Conservation (phyloP, 768 basidiomycete species). For the Filobasidium floriforme region DNA sequence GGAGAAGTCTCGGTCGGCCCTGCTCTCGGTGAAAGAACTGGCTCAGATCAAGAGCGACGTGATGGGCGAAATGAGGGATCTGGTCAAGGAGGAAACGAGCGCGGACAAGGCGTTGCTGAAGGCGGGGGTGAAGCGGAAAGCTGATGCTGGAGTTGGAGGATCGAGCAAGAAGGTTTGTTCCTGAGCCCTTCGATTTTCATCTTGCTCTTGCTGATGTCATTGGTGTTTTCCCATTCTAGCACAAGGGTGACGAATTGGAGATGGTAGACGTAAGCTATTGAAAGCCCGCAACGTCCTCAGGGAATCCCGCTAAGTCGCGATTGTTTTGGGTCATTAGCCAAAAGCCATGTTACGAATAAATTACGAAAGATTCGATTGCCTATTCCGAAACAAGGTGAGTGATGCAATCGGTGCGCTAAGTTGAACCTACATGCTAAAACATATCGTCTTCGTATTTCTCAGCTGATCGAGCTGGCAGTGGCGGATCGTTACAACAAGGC, state of each 20-base stretch:
- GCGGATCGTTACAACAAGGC: slow-evolving; percentile 71
- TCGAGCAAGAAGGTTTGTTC: slow-evolving; percentile 10
- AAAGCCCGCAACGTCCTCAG: neutral
- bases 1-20: neutral
- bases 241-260: slow-evolving; percentile 10
- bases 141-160: neutral
- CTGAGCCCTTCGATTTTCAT: too few species aligned
- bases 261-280: slow-evolving; percentile 7
- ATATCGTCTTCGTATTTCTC: slow-evolving; percentile 3
- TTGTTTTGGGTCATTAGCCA: slow-evolving; percentile 49
- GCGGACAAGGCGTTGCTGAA: slow-evolving; percentile 27
- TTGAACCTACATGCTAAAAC: too few species aligned
- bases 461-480: slow-evolving; percentile 73
- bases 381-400: slow-evolving; percentile 75
- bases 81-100: slow-evolving; percentile 20
- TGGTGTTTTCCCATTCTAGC: neutral
- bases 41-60: slow-evolving; percentile 19
- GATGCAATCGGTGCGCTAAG: neutral
- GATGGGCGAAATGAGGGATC: slow-evolving; percentile 23
- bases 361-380: slow-evolving; percentile 75
- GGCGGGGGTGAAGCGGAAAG: slow-evolving; percentile 11
- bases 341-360: slow-evolving; percentile 76
- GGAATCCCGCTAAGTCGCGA: neutral
- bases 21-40: slow-evolving; percentile 5
- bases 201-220: neutral